A percentile compares a stretch with the other conserved stretches of the same genome.
Evolutionary conservation across 2,329 filamentous ascomycete genomes (phyloP).

Genomic region (Emydomyces testavorans): DNA sequence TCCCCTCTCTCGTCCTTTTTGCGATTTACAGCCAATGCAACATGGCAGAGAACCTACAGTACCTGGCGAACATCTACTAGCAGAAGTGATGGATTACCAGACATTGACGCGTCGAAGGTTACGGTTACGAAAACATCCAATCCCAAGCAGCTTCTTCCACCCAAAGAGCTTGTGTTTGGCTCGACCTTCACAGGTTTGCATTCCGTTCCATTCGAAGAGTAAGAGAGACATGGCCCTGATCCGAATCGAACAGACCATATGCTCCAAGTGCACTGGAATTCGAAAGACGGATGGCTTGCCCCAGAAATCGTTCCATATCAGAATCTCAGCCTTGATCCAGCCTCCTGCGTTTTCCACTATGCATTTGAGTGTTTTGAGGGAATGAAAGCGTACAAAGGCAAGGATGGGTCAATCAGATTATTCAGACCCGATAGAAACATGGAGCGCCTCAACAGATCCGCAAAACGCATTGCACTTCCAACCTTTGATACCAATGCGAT

Average conservation of each 20-base stretch:
- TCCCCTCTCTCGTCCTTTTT: constrained; percentile 2
- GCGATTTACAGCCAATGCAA: constrained; percentile 4
- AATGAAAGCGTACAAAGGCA: constrained; percentile 98
- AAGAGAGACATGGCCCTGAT: constrained; percentile 17
- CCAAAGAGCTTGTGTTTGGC: constrained; percentile 80
- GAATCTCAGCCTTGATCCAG: constrained; percentile 90
- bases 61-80: constrained; percentile 19
- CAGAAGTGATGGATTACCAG: constrained; percentile 39
- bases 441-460: constrained; percentile 82
- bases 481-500: constrained; percentile 65
- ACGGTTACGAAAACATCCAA: constrained; percentile 60
- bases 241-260: constrained; percentile 63
- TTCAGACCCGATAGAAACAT: constrained; percentile 97
- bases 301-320: constrained; percentile 87
- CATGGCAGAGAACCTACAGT: constrained; percentile 40
- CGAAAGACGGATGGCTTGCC: constrained; percentile 67
- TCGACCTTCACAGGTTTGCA: constrained; percentile 70
- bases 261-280: constrained; percentile 88
- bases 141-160: constrained; percentile 62
- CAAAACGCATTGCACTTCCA: constrained; percentile 81
- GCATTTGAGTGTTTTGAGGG: constrained; percentile 97
- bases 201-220: not conserved
- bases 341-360: constrained; percentile 96
- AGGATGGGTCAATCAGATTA: constrained; percentile 62
- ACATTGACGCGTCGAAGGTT: constrained; percentile 68